A percentile compares a stretch with the other conserved stretches of the same genome.
phyloP scores from a whole-genome alignment of 306 rosid genomes.

The Chamaecrista fasciculata region DNA sequence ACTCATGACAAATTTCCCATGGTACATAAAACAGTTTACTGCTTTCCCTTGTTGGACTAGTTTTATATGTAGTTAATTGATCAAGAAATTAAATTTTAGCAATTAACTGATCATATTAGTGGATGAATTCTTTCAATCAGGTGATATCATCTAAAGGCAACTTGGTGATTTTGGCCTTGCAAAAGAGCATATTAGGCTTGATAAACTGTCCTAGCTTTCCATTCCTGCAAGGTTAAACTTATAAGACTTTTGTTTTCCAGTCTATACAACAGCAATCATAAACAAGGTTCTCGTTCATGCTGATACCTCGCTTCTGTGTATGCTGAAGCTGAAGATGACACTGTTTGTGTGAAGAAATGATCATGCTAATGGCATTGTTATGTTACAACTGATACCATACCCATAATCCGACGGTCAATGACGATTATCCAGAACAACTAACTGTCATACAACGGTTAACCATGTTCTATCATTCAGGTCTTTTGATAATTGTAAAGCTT shows the following conservation, averaged over 20 bases:
- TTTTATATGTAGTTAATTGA: too few relatives aligned
- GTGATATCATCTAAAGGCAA: constrained; percentile 38
- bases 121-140: constrained; percentile 11
- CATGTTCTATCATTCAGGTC: constrained; percentile 22
- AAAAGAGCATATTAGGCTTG: constrained; percentile 62
- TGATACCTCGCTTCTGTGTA: constrained; percentile 88
- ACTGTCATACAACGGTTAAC: constrained; percentile 72
- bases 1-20: too few relatives aligned
- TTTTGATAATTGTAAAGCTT: not conserved
- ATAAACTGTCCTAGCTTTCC: constrained; percentile 24
- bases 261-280: not conserved
- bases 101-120: not conserved
- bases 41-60: too few relatives aligned
- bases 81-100: not conserved
- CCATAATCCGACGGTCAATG: constrained; percentile 43
- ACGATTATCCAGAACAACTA: constrained; percentile 34
- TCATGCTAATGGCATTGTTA: constrained; percentile 62
- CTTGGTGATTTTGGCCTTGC: constrained; percentile 88
- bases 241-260: too few relatives aligned
- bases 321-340: constrained; percentile 66
- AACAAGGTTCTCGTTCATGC: constrained; percentile 18
- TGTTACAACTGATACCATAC: constrained; percentile 71
- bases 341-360: constrained; percentile 71
- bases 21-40: too few relatives aligned
- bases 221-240: not conserved